phyloP scores from a whole-genome alignment of 352 stramenopile genomes.

The Globisporangium yorkense region DNA sequence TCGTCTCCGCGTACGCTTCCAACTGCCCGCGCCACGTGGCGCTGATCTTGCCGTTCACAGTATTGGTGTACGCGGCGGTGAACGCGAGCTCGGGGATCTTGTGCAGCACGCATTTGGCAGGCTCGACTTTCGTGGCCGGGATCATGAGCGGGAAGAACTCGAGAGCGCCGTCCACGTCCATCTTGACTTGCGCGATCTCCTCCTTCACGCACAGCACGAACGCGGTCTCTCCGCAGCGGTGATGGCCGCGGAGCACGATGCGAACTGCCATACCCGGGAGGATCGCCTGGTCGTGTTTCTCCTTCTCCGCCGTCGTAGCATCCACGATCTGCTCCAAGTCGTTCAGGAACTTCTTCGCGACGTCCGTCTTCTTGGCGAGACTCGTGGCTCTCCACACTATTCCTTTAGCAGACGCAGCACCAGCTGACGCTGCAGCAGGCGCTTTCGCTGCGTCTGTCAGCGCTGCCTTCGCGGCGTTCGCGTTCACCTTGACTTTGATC shows the following conservation, averaged over 20 bases:
- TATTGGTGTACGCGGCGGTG: slow-evolving; percentile 32
- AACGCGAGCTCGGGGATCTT: slow-evolving; percentile 59
- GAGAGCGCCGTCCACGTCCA: slow-evolving; percentile 72
- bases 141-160: slow-evolving; percentile 73
- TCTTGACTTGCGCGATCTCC: slow-evolving; percentile 66
- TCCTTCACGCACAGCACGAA: slow-evolving; percentile 64
- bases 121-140: slow-evolving; percentile 49
- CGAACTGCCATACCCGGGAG: slow-evolving; percentile 50
- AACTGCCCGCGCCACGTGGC: slow-evolving; percentile 46
- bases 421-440: background rate
- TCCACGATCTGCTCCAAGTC: slow-evolving; percentile 58
- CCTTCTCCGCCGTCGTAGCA: slow-evolving; percentile 30
- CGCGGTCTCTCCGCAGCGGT: slow-evolving; percentile 67
- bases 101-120: slow-evolving; percentile 49
- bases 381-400: slow-evolving; percentile 5
- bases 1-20: slow-evolving; percentile 52
- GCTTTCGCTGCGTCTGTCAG: slow-evolving; percentile 6
- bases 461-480: slow-evolving; percentile 20
- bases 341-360: slow-evolving; percentile 46
- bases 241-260: slow-evolving; percentile 69
- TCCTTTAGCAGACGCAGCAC: background rate
- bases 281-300: slow-evolving; percentile 31
- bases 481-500: slow-evolving; percentile 49
- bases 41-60: slow-evolving; percentile 35
- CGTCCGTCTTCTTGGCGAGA: slow-evolving; percentile 36